These are phyloP conservation scores for Carex sylvatica DNA, from an alignment of 202 grass and related monocot species.

Conservation along the genomic window DNA sequence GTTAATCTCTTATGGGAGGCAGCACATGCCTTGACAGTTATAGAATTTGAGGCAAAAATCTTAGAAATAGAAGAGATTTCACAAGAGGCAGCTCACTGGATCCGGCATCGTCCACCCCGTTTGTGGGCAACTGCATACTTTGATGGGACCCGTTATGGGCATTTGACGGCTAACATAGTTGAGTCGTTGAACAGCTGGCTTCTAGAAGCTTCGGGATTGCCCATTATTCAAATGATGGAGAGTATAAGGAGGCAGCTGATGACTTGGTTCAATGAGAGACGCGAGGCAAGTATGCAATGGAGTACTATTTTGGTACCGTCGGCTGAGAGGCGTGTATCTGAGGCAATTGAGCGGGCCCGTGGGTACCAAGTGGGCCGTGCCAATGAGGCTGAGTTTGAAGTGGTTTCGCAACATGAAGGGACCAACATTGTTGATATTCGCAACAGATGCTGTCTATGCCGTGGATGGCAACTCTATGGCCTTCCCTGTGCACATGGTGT, in stretches of 20 bases:
- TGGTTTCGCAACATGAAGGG: slow-evolving; percentile 75
- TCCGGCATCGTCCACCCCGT: slow-evolving; percentile 57
- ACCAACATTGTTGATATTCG: slow-evolving; percentile 86
- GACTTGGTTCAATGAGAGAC: slow-evolving; percentile 96
- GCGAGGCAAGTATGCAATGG: slow-evolving; percentile 97
- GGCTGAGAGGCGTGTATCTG: slow-evolving; percentile 65
- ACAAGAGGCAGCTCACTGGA: slow-evolving; percentile 78
- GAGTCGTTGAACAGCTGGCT: slow-evolving; percentile 82
- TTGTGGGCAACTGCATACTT: slow-evolving; percentile 97
- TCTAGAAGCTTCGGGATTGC: slow-evolving; percentile 80
- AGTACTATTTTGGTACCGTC: slow-evolving; percentile 66
- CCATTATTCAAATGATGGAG: slow-evolving; percentile 98
- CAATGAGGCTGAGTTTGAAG: slow-evolving; percentile 91
- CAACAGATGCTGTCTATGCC: slow-evolving; percentile 81
- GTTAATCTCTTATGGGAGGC: slow-evolving; percentile 91
- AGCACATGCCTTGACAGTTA: slow-evolving; percentile 78
- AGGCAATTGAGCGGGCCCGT: slow-evolving; percentile 76
- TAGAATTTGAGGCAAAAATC: slow-evolving; percentile 86
- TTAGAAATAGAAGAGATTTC: slow-evolving; percentile 90
- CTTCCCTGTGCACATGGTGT: slow-evolving; percentile 87
- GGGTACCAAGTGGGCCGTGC: slow-evolving; percentile 82
- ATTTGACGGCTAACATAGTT: slow-evolving; percentile 75
- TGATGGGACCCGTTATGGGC: slow-evolving; percentile 89
- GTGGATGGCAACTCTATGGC: slow-evolving; percentile 91
- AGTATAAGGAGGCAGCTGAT: slow-evolving; percentile 79